Percentiles rank a stretch among this genome's conserved stretches.
phyloP scores from a whole-genome alignment of 31 red algal genomes.

The Asparagopsis taxiformis region DNA sequence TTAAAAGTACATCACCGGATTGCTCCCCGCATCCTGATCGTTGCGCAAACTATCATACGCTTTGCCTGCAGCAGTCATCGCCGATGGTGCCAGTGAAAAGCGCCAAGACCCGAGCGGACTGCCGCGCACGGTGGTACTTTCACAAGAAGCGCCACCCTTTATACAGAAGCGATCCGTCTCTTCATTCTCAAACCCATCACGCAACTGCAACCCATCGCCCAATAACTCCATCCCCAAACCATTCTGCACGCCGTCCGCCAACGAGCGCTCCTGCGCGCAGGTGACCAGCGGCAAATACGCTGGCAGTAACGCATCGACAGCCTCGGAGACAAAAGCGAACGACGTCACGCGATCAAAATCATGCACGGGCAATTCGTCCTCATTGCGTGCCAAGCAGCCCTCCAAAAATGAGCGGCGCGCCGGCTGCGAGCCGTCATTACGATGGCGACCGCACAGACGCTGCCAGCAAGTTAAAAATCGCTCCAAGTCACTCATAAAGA shows the following conservation, averaged over 20 bases:
- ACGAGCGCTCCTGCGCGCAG: background rate
- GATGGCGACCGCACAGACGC: conserved; percentile 22
- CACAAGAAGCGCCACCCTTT: conserved; percentile 49
- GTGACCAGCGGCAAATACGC: conserved; percentile 56
- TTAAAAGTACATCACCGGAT: conserved; percentile 21
- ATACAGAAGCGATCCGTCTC: conserved; percentile 44
- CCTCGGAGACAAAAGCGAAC: conserved; percentile 50
- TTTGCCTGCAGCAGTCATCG: conserved; percentile 48
- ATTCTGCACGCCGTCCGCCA: background rate
- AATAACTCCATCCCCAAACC: background rate
- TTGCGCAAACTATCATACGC: conserved; percentile 42
- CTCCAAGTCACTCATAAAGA: conserved; percentile 3
- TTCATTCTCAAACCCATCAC: conserved; percentile 1
- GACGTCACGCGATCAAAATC: conserved; percentile 17
- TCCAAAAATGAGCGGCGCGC: conserved; percentile 12
- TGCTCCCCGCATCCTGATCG: background rate
- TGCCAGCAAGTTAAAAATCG: conserved; percentile 47
- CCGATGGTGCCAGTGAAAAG: conserved; percentile 54
- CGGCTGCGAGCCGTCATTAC: background rate
- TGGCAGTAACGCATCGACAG: conserved; percentile 55
- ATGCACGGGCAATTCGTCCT: background rate
- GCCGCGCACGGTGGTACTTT: conserved; percentile 48
- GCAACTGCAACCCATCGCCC: background rate
- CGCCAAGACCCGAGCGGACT: conserved; percentile 65
- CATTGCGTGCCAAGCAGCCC: conserved; percentile 3